Percentiles rank a stretch among this genome's conserved stretches.
These are phyloP conservation scores for Plasmodium falciparum DNA, from an alignment of 169 alveolate species.

Conservation along the genomic window DNA sequence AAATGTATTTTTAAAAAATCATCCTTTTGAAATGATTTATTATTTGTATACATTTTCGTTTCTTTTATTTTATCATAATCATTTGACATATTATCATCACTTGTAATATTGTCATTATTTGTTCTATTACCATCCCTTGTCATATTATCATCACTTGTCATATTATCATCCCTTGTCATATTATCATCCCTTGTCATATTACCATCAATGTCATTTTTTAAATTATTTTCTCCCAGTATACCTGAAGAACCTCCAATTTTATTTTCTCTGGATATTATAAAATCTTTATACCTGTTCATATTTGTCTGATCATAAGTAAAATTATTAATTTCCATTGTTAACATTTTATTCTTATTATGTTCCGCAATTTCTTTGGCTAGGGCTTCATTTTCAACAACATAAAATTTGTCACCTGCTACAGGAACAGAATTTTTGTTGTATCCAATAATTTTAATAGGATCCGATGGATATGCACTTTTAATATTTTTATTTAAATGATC, in stretches of 20 bases:
- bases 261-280: constrained; percentile 10
- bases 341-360: constrained; percentile 11
- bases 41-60: too few species aligned
- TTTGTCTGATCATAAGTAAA: background rate
- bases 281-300: constrained; percentile 18
- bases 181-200: background rate
- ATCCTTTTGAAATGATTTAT: too few species aligned
- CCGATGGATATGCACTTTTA: constrained; percentile 63
- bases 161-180: background rate
- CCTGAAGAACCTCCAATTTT: too few species aligned
- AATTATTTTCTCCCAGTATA: background rate
- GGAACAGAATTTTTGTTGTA: constrained; percentile 56
- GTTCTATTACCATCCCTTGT: background rate
- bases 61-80: background rate
- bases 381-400: constrained; percentile 31
- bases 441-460: constrained; percentile 57
- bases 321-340: constrained; percentile 7
- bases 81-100: background rate
- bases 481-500: constrained; percentile 54
- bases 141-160: background rate
- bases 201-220: background rate
- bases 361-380: constrained; percentile 48
- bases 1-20: background rate
- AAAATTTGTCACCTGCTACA: constrained; percentile 50
- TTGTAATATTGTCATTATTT: background rate